Percentiles rank a stretch among this genome's conserved stretches.
Conservation (phyloP, 1,284 basidiomycete species). For the Trichosporon inkin region DNA sequence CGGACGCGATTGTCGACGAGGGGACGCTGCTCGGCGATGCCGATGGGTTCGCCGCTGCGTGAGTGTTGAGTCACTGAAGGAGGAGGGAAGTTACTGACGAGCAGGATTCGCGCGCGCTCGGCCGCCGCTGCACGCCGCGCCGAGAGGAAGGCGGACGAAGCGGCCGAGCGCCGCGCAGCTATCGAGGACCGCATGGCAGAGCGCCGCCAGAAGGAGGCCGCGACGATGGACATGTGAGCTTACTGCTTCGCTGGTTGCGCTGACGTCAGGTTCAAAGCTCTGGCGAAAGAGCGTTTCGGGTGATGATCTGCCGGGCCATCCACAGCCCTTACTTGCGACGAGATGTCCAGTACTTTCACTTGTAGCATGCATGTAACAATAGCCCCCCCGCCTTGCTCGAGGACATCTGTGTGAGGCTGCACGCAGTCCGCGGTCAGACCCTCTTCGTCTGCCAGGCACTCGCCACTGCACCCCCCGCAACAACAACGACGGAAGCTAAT, state of each 20-base stretch:
- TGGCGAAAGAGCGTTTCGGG: slow-evolving; percentile 44
- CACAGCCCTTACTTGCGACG: too few species aligned
- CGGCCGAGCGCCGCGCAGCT: slow-evolving; percentile 35
- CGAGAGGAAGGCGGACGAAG: slow-evolving; percentile 32
- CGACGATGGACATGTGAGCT: slow-evolving; percentile 50
- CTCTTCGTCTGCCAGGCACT: background rate
- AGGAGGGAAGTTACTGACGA: background rate
- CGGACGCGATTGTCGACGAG: slow-evolving; percentile 42
- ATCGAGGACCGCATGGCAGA: slow-evolving; percentile 42
- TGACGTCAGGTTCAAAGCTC: slow-evolving; percentile 36
- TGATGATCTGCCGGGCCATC: background rate
- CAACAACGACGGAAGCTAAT: slow-evolving; percentile 7
- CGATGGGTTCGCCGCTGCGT: slow-evolving; percentile 46
- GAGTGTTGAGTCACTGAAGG: slow-evolving; percentile 19
- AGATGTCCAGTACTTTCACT: too few species aligned
- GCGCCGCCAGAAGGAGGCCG: slow-evolving; percentile 41
- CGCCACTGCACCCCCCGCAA: background rate
- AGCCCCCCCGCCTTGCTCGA: background rate
- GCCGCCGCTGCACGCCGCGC: slow-evolving; percentile 35
- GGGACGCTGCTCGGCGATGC: slow-evolving; percentile 43
- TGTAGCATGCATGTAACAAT: background rate
- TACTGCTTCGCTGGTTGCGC: too few species aligned
- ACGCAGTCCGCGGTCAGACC: background rate
- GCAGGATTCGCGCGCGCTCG: slow-evolving; percentile 41
- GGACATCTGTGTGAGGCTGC: too few species aligned